Base-by-base conservation (phyloP, 2,329 filamentous ascomycete species). In the Diaporthe longicolla region DNA sequence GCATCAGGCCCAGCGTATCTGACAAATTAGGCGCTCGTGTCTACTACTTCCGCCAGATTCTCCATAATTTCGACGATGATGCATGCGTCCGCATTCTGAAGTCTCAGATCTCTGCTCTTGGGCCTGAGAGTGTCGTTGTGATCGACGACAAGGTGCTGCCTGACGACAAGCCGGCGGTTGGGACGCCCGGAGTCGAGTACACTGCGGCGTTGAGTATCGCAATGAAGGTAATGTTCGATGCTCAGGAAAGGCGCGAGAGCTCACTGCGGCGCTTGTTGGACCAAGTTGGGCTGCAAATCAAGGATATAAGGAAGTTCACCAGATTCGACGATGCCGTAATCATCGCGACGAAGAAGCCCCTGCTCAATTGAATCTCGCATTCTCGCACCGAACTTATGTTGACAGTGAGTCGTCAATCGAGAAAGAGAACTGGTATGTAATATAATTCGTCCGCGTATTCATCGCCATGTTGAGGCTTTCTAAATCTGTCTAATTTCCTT, bases 401-500 rank as follows among this genome's bases (percentile, higher is more conserved):
- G 45, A n/a, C 1, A 11, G 29, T 24, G 50, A n/a, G 9, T 21
- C 3, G 15, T 13, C 6, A n/a, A 21, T 21, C 6, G 48, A 29
- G n/a, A n/a, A n/a, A 10, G 9, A 35, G 48, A 21, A 54, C n/a
- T 26, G 13, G 32, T 54, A 21, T 35, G 63, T 7, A 24, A 58
- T n/a, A 21, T 24, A n/a, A n/a, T 29, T 24, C 19, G 24, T 43
- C 50, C 29, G 15, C 32, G 15, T 52, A n/a, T 4, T 40, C 19
- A n/a, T 45, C 21, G 17, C 32, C 35, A 13, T 54, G 6, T 43
- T 26, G 43, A 24, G 7, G 35, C 40, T 13, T 35, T 75, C 65
- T 74, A 76, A 61, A 98, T 95, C 83, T 97, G 94, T 81, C 92
- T 91, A 65, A 95, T 92, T 77, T 97, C 94, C 83, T 96, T 96